phyloP scores from a whole-genome alignment of 2,329 filamentous ascomycete species.

The Beauveria bassiana region DNA sequence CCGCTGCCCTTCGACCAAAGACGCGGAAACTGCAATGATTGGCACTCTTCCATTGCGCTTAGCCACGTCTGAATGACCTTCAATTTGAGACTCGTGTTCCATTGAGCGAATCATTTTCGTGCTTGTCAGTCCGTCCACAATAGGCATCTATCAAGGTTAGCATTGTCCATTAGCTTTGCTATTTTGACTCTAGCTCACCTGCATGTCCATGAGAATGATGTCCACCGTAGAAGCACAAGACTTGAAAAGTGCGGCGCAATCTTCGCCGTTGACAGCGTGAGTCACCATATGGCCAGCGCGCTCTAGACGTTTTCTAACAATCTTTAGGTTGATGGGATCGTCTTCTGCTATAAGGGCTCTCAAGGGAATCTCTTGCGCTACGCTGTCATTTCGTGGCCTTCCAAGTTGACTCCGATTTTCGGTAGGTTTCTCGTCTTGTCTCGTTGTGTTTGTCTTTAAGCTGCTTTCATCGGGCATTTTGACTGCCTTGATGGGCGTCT shows the following conservation, averaged over 20 bases:
- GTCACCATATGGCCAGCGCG: constrained; percentile 65
- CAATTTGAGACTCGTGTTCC: constrained; percentile 46
- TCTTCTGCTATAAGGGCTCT: constrained; percentile 77
- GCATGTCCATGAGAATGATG: constrained; percentile 86
- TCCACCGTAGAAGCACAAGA: constrained; percentile 60
- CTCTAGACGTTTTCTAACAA: constrained; percentile 72
- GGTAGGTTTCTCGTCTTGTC: neutral
- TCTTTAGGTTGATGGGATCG: constrained; percentile 78
- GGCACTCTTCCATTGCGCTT: constrained; percentile 59
- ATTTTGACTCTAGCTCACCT: constrained; percentile 46
- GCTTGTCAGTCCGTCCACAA: constrained; percentile 74
- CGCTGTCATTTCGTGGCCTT: constrained; percentile 5
- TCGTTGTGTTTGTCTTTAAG: constrained; percentile 20
- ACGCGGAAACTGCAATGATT: constrained; percentile 82
- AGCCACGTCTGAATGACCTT: constrained; percentile 50
- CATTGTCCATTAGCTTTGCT: neutral
- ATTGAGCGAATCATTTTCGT: constrained; percentile 75
- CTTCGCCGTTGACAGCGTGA: constrained; percentile 74
- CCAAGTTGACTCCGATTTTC: neutral
- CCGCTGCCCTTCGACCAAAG: constrained; percentile 61
- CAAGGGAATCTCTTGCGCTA: constrained; percentile 15
- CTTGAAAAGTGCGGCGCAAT: constrained; percentile 65
- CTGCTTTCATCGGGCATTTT: constrained; percentile 41
- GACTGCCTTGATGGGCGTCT: constrained; percentile 38
- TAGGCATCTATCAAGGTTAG: constrained; percentile 63